phyloP scores from a whole-genome alignment of 2,329 filamentous ascomycete genomes.

The Aspergillus tanneri region DNA sequence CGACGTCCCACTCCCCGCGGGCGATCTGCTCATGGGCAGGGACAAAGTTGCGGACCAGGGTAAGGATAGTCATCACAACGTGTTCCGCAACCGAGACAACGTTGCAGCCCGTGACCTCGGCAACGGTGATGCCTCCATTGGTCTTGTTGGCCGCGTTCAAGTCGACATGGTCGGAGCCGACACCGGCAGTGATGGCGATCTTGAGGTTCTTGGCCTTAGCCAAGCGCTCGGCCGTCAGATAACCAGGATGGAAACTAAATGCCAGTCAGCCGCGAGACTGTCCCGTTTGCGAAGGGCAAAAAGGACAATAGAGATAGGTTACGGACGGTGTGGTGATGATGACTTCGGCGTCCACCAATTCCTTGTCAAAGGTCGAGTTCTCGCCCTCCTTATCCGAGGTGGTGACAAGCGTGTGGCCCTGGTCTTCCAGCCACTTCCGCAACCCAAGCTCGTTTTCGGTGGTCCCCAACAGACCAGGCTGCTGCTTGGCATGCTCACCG shows the following conservation, averaged over 20 bases:
- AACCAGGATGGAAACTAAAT: constrained; percentile 89
- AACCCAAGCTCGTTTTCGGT: constrained; percentile 98
- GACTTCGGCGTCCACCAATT: constrained; percentile 93
- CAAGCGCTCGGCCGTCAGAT: constrained; percentile 93
- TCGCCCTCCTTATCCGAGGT: constrained; percentile 97
- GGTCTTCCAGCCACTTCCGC: constrained; percentile 94
- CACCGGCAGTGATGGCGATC: constrained; percentile 93
- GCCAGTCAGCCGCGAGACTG: constrained; percentile 11
- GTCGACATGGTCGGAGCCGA: constrained; percentile 98
- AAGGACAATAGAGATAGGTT: not conserved
- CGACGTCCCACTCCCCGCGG: constrained; percentile 90
- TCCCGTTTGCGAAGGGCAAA: not conserved
- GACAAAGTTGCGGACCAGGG: constrained; percentile 96
- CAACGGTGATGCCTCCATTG: constrained; percentile 95
- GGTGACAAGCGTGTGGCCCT: constrained; percentile 94
- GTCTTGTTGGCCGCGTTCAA: constrained; percentile 96
- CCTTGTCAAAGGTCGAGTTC: constrained; percentile 89
- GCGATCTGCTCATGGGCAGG: constrained; percentile 93
- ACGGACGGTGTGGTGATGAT: constrained; percentile 96
- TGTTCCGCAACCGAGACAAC: constrained; percentile 98
- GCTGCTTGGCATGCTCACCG: constrained; percentile 80
- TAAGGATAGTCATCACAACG: constrained; percentile 97
- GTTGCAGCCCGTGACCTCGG: constrained; percentile 96
- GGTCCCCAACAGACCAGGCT: constrained; percentile 85
- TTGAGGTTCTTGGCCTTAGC: constrained; percentile 99